Evolutionary conservation across 306 rosid species (phyloP).

Genomic region (Quercus variabilis): DNA sequence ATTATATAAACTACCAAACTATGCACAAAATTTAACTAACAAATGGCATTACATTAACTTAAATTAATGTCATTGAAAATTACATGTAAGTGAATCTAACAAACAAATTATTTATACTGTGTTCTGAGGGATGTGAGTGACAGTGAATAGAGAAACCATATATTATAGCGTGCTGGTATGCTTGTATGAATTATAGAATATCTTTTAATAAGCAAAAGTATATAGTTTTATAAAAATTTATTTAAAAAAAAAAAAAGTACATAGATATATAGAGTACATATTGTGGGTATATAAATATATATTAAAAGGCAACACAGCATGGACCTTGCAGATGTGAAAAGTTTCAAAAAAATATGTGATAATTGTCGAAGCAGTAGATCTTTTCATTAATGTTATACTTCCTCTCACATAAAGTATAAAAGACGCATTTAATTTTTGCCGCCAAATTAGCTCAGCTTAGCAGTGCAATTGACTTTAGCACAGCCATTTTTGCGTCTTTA

Average conservation of each 20-base stretch:
- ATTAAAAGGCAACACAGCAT: no score
- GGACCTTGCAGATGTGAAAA: no score
- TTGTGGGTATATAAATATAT: no score
- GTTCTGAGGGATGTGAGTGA: neutral
- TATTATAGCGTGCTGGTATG: no score
- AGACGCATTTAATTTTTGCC: neutral
- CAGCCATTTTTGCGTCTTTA: neutral
- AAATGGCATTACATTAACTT: neutral
- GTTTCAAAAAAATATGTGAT: no score
- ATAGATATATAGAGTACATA: no score
- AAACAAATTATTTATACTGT: neutral
- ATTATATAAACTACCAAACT: neutral
- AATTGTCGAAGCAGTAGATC: neutral
- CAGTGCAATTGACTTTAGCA: neutral
- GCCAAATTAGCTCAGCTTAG: neutral
- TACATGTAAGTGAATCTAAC: neutral
- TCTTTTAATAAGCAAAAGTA: no score
- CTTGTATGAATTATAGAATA: no score
- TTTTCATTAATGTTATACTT: neutral
- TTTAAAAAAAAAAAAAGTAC: no score
- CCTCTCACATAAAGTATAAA: neutral
- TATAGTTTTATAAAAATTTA: no score
- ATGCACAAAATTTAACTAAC: no score
- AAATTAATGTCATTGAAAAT: neutral
- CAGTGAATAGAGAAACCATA: no score